Percentiles rank a stretch among this genome's conserved stretches.
Evolutionary conservation across 163 green algal genomes (phyloP).

Genomic region (Chloromonas sp.): DNA sequence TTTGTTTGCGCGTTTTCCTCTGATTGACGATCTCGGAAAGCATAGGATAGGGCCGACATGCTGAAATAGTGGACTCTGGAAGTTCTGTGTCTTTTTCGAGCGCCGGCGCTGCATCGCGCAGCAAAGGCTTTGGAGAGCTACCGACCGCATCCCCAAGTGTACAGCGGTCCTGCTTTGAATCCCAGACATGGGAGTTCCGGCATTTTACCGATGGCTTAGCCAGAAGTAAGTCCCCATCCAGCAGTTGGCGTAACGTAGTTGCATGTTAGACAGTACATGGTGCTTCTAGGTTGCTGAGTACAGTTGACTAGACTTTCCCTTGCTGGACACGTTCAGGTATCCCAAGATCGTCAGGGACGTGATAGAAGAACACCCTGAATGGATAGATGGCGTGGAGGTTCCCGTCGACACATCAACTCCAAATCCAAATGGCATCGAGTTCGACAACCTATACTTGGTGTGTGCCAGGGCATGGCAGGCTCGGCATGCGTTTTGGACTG

Average conservation of each 20-base stretch:
- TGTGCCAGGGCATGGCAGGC: neutral
- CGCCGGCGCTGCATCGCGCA: too few species aligned
- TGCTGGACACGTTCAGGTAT: conserved; percentile 60
- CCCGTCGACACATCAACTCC: conserved; percentile 82
- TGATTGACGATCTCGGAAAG: too few species aligned
- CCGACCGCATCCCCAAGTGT: too few species aligned
- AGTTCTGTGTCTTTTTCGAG: too few species aligned
- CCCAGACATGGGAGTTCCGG: conserved; percentile 87
- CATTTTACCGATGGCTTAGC: conserved; percentile 96
- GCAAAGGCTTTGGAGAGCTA: too few species aligned
- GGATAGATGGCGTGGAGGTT: conserved; percentile 74
- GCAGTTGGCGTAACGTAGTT: neutral
- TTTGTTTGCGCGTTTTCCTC: too few species aligned
- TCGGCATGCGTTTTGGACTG: too few species aligned
- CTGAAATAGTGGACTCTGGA: too few species aligned
- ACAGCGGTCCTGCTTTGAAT: too few species aligned
- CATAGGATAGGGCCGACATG: too few species aligned
- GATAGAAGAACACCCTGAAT: conserved; percentile 75
- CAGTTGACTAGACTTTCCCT: neutral
- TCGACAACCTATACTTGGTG: conserved; percentile 91
- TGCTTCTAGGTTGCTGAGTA: too few species aligned
- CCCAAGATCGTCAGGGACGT: conserved; percentile 90
- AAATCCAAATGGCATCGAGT: conserved; percentile 96
- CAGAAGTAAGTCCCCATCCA: conserved; percentile 55
- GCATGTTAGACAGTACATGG: too few species aligned